Evolutionary conservation across 2,329 filamentous ascomycete genomes (phyloP), one percentile per base, ranked within the genome.

Genomic region (Dothidotthia symphoricarpi): DNA sequence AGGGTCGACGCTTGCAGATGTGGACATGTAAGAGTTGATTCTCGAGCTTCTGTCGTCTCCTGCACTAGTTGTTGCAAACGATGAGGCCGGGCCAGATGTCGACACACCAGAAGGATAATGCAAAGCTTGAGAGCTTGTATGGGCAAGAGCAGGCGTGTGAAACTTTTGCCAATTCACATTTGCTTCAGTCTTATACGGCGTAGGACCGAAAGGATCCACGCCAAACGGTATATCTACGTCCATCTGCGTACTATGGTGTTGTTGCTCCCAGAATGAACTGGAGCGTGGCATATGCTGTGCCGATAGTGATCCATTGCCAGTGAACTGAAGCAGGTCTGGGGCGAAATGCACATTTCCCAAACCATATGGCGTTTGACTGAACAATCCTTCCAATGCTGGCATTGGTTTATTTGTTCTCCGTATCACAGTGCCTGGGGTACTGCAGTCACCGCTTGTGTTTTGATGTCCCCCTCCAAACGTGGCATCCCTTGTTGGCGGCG

Each of bases 401-500:
- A 55, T 43, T 13, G 59, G 59, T 16, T 58, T 45, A 55, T 67
- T 48, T 16, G 69, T 67, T 34, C 69, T 68, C 24, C 64, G 64
- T 45, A 71, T 67, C 13, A 70, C 68, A 11, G 69, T 67, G 25
- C 61, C 57, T 30, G 65, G 65, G 15, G 64, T 66, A 28, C 49
- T 46, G 39, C 57, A 48, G 6, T 55, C 59, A 30, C 53, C 45
- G 15, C 55, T 52, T 24, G 34, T 51, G 26, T 69, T 63, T 31
- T 62, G 57, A 32, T 63, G 49, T 33, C 61, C 70, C 47, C 75
- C 72, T 54, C 73, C 71, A 5, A 73, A 76, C 13, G 76, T 70
- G 35, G 69, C 66, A 45, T 72, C 77, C 61, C 78, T 72, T 16
- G 78, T 81, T 3, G 79, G 78, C 32, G 79, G 79, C 24, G 79